These are phyloP conservation scores for Mrakia hoshinonis DNA, from an alignment of 768 basidiomycete genomes.

Conservation along the genomic window DNA sequence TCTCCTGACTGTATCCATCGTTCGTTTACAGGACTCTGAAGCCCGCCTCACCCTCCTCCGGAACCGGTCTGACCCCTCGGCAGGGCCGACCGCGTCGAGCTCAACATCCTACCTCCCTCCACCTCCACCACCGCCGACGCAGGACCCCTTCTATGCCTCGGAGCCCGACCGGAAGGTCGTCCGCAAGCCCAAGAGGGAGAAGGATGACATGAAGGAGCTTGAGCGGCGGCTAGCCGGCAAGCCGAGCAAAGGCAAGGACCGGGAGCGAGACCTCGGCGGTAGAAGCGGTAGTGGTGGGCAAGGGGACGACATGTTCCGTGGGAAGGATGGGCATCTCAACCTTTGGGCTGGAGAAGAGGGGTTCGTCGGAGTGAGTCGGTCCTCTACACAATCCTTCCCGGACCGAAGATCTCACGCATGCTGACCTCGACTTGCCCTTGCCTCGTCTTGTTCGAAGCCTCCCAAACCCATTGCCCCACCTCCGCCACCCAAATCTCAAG, in stretches of 20 bases:
- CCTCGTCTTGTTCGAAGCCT: background rate
- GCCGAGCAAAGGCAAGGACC: constrained; percentile 13
- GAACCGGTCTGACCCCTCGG: constrained; percentile 15
- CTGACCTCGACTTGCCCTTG: background rate
- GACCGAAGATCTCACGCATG: background rate
- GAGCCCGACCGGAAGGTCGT: constrained; percentile 27
- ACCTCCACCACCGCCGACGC: constrained; percentile 8
- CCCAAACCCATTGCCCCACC: background rate
- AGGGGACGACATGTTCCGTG: background rate
- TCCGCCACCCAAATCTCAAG: constrained; percentile 5
- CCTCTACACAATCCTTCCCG: background rate
- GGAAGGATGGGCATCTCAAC: constrained; percentile 23
- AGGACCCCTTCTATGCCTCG: constrained; percentile 34
- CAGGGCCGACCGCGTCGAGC: background rate
- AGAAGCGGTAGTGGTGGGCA: too few species aligned
- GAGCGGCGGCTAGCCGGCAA: constrained; percentile 11
- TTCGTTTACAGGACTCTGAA: constrained; percentile 32
- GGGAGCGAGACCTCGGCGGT: too few species aligned
- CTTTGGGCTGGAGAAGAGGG: constrained; percentile 25
- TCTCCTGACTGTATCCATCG: background rate
- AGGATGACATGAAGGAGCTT: constrained; percentile 34
- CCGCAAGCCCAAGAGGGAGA: constrained; percentile 34
- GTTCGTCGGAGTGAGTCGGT: background rate
- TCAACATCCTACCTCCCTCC: constrained; percentile 14
- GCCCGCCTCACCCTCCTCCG: constrained; percentile 38